Base-by-base conservation (phyloP, 1,284 basidiomycete species). In the Lentinula novae-zelandiae region DNA sequence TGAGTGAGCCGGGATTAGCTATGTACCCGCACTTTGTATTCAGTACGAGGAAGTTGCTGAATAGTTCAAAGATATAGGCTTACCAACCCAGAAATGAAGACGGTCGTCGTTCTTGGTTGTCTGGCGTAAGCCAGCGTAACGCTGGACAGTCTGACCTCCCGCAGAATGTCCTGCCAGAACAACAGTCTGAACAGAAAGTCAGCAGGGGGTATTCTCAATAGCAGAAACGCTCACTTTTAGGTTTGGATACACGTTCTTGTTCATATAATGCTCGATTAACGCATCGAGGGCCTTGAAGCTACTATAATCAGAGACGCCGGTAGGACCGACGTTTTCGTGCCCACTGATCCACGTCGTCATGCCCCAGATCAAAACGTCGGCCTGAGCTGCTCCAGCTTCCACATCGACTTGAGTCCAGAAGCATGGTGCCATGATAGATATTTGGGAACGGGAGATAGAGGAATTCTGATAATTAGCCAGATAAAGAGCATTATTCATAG, bases 91-190 rank as follows among this genome's bases (percentile, higher is more conserved):
- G 44, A 17, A 61, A 40, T 57, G 54, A 36, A 63, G 53, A 17
- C 55, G 39, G 42, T 58, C 60, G 17, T 60, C 60, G 42, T 63
- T 13, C 2, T 17, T 17, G 22, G 39, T 53, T 6, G 42, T 46
- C 12, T 38, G 52, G 17, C 62, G 60, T 15, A 63, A 33, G 12
- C 50, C 62, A 17, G 52, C 51, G 22, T 63, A 63, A 10, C 62
- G 62, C 12, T 63, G 62, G 9, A 52, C 56, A 39, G 61, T 58
- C 22, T 63, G 62, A 33, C 56, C 62, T 34, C 60, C 62, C 8
- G 60, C 60, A 48, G 60, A 61, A 42, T 63, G 62, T 9, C 62
- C 60, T n/a, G 54, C 62, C 13, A 63, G 36, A n/a, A 63, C 42
- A 5, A 63, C 58, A 4, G 40, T 59, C 62, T 63, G 33, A 2